Evolutionary conservation across 352 stramenopile genomes (phyloP), one percentile per base, ranked within the genome.

Genomic region (Phytophthora brassicae): DNA sequence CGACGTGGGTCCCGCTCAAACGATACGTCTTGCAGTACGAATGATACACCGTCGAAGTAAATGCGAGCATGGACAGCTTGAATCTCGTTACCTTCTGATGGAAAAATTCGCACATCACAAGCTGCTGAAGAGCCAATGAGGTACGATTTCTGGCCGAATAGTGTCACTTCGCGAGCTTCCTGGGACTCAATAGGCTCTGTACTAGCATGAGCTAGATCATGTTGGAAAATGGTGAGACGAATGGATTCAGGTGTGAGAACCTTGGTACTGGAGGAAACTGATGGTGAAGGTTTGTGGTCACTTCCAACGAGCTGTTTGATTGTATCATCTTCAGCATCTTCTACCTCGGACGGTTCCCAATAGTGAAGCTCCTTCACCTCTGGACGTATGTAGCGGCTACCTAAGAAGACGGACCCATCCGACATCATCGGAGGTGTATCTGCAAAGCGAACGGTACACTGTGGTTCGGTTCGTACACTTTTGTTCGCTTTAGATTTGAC

Each of bases 21-120:
- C 6, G 80, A 89, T 16, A 91, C 58, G 24, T 91, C 82, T 52
- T 91, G 74, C 7, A 91, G 60, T 38, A 91, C 57, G 49, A 87
- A 91, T n/a, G 80, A 86, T 16, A 62, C 60, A 2, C 80, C 80
- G 26, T 92, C 80, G 42, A 90, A 89, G 0, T 62, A 39, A 45
- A 92, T 89, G 20, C 80, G 70, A 26, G 82, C 72, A 56, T 92
- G 82, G 2, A 90, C 74, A 4, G 57, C 64, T 42, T 74, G 74
- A 7, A 92, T 67, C 46, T 65, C 53, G 9, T 53, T 61, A 11
- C 71, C 78, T 12, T 75, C 73, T 7, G 70, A 71, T 0, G 71
- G 52, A 8, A 87, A 66, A 47, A 72, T 66, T 5, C 79, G 66
- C 9, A 90, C 69, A 36, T 92, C 80, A 19, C 82, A 92, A 45